These are phyloP conservation scores for Comarum palustre DNA, from an alignment of 306 rosid species.

Conservation along the genomic window DNA sequence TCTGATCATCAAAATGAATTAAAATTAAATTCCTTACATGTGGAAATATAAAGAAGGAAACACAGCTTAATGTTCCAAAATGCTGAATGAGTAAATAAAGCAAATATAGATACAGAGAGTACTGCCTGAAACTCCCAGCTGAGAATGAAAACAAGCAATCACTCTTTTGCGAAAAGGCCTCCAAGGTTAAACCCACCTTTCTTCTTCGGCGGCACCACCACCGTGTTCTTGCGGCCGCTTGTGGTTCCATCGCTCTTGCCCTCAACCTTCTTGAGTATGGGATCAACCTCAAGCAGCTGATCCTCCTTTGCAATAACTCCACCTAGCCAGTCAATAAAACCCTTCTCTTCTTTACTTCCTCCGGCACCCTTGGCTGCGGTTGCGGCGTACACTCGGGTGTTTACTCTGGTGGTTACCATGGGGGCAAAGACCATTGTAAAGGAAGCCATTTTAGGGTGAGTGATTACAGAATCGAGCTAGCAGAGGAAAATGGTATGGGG, in stretches of 20 bases:
- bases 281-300: conserved; percentile 69
- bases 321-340: conserved; percentile 62
- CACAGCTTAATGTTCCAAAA: conserved; percentile 23
- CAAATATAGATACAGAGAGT: conserved; percentile 15
- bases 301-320: conserved; percentile 74
- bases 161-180: conserved; percentile 70
- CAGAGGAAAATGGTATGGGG: neutral
- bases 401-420: conserved; percentile 33
- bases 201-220: conserved; percentile 65
- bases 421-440: conserved; percentile 60
- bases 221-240: conserved; percentile 46
- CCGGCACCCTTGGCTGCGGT: conserved; percentile 57
- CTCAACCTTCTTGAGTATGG: conserved; percentile 75
- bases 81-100: conserved; percentile 20
- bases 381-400: conserved; percentile 48
- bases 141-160: conserved; percentile 17
- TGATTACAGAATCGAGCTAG: neutral
- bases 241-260: conserved; percentile 41
- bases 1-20: conserved; percentile 28
- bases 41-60: conserved; percentile 16
- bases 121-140: conserved; percentile 7
- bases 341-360: conserved; percentile 61
- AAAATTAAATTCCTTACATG: conserved; percentile 26
- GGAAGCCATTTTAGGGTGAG: conserved; percentile 52
- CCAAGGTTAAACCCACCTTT: conserved; percentile 61